Percentiles rank a stretch among this genome's conserved stretches.
phyloP scores from a whole-genome alignment of 139 green algal species.

The Haematococcus sp. region DNA sequence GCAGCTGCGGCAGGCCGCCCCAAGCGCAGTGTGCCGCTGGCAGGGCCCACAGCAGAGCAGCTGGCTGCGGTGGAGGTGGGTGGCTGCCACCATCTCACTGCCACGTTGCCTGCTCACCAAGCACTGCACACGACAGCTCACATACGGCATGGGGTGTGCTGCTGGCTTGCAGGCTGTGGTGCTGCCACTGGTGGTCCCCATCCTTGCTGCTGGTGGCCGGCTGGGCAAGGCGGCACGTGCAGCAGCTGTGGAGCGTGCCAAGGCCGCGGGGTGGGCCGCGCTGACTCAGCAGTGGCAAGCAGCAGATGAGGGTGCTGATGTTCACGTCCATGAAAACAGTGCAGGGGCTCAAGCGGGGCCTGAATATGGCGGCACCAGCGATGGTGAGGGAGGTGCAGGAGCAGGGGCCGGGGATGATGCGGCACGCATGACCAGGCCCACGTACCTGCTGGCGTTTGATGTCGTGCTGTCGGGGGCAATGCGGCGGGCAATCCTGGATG shows the following conservation, averaged over 20 bases:
- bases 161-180: neutral
- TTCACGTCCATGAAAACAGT: too few species aligned
- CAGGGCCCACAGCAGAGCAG: conserved; percentile 1
- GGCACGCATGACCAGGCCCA: neutral
- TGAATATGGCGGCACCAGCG: neutral
- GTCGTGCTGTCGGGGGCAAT: conserved; percentile 1
- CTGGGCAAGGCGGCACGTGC: neutral
- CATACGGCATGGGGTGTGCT: conserved; percentile 3
- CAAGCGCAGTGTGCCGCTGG: conserved; percentile 1
- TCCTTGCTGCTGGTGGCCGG: neutral
- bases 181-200: neutral
- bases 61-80: conserved; percentile 6
- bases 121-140: too few species aligned
- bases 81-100: too few species aligned
- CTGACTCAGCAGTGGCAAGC: too few species aligned
- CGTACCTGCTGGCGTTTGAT: conserved; percentile 1
- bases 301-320: too few species aligned
- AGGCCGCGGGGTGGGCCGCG: neutral
- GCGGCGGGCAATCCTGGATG: conserved; percentile 9
- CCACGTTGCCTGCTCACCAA: neutral
- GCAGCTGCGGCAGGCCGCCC: conserved; percentile 3
- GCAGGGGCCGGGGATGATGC: neutral
- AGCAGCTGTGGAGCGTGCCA: neutral
- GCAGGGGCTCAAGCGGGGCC: neutral
- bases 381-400: neutral